phyloP scores from a whole-genome alignment of 1,284 basidiomycete genomes.

The Irpex sp. region DNA sequence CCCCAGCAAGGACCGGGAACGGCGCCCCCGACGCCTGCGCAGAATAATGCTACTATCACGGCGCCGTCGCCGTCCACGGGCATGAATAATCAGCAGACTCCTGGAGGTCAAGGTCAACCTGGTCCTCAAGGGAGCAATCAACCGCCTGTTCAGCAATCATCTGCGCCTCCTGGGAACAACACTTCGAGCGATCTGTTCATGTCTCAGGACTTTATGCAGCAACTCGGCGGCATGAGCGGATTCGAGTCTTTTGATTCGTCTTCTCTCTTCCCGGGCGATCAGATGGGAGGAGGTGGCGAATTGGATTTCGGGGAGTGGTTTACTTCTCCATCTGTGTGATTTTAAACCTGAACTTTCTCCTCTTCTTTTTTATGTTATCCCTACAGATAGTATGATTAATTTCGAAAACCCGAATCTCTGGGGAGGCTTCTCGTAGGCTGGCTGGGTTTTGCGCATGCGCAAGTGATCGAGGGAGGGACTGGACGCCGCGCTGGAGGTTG shows the following conservation, averaged over 20 bases:
- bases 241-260: neutral
- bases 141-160: constrained; percentile 9
- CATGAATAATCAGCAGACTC: constrained; percentile 27
- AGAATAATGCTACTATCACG: constrained; percentile 30
- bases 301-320: neutral
- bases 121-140: constrained; percentile 15
- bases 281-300: neutral
- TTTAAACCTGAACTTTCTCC: neutral
- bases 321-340: neutral
- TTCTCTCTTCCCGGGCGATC: neutral
- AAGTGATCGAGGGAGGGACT: neutral
- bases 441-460: neutral
- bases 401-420: neutral
- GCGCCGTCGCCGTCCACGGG: constrained; percentile 43
- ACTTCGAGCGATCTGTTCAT: neutral
- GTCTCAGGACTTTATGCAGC: neutral
- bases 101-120: constrained; percentile 14
- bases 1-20: constrained; percentile 27
- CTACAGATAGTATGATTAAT: neutral
- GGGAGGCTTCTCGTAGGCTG: neutral
- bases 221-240: neutral
- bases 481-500: too few relatives aligned
- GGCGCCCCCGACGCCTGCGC: constrained; percentile 44
- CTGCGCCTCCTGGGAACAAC: constrained; percentile 7
- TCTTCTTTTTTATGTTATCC: neutral